Base-by-base conservation (phyloP, 2,329 filamentous ascomycete genomes). In the Alternaria ethzedia region DNA sequence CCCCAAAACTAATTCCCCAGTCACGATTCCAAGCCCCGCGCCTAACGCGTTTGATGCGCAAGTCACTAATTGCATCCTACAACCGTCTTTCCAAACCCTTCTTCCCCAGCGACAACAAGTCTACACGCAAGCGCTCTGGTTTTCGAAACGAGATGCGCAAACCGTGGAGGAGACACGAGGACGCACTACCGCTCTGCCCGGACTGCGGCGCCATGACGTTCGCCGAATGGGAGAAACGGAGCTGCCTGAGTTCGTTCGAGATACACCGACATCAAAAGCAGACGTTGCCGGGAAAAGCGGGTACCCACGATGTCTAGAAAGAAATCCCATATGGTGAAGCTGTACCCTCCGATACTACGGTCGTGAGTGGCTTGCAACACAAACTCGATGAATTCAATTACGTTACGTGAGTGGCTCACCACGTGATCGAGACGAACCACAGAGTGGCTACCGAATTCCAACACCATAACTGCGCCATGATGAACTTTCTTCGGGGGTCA, bases 61-160 rank as follows among this genome's bases (percentile, higher is more conserved):
- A 1, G 7, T 36, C 32, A 36, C 4, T 36, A n/a, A 36, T 36
- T 0, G 7, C 32, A 0, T 5, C 15, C 8, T 36, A 36, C 32
- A 36, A 36, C 8, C 4, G 8, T 41, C 32, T 41, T 4, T 41
- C 15, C 0, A 3, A 41, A 1, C 2, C 5, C 8, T 41, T n/a
- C 4, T 41, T 8, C 8, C 32, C 8, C 32, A 41, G 8, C 32
- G 4, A 41, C 8, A 41, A 1, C 4, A 3, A 41, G 15, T 15
- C 5, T 5, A 5, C 32, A 1, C 0, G 4, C 4, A 36, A 36
- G 7, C 15, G 0, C 13, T 2, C 32, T 1, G 4, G 32, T 2
- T 36, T n/a, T n/a, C 32, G 15, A 36, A 4, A n/a, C 8, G 15
- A 36, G 10, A 36, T 36, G 32, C 15, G 15, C 32, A n/a, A 2